These are phyloP conservation scores for Ganoderma sp. DNA, from an alignment of 1,284 basidiomycete genomes.

Conservation along the genomic window DNA sequence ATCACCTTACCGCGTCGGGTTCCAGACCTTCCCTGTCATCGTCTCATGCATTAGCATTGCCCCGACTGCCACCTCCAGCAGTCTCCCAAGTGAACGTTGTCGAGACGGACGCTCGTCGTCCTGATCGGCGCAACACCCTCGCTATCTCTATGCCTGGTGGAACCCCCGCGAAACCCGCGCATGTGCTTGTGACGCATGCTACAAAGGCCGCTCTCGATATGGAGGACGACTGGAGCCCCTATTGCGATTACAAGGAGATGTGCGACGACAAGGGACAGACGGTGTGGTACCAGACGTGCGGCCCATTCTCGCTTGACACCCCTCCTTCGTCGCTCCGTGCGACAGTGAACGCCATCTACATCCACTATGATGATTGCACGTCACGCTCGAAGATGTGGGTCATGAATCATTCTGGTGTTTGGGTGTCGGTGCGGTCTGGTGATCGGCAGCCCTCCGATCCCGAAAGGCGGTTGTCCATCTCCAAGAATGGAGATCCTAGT, in stretches of 20 bases:
- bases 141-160: neutral
- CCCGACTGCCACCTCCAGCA: too few species aligned
- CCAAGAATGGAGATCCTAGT: conserved; percentile 10
- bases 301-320: neutral
- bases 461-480: conserved; percentile 1
- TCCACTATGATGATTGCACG: conserved; percentile 3
- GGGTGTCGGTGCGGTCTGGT: conserved; percentile 6
- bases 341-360: conserved; percentile 6
- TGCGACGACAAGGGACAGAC: conserved; percentile 6
- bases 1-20: too few species aligned
- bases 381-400: conserved; percentile 11
- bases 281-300: conserved; percentile 15
- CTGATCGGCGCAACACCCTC: neutral
- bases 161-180: neutral
- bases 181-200: neutral
- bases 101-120: too few species aligned
- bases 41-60: too few species aligned
- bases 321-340: neutral
- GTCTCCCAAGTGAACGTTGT: too few species aligned
- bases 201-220: neutral
- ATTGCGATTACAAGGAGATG: neutral
- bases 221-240: conserved; percentile 4
- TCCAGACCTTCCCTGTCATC: too few species aligned
- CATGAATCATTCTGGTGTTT: neutral
- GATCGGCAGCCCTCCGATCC: conserved; percentile 14